Percentiles rank a stretch among this genome's conserved stretches.
phyloP scores from a whole-genome alignment of 768 basidiomycete species.

The Chlorophyllum brunneum region DNA sequence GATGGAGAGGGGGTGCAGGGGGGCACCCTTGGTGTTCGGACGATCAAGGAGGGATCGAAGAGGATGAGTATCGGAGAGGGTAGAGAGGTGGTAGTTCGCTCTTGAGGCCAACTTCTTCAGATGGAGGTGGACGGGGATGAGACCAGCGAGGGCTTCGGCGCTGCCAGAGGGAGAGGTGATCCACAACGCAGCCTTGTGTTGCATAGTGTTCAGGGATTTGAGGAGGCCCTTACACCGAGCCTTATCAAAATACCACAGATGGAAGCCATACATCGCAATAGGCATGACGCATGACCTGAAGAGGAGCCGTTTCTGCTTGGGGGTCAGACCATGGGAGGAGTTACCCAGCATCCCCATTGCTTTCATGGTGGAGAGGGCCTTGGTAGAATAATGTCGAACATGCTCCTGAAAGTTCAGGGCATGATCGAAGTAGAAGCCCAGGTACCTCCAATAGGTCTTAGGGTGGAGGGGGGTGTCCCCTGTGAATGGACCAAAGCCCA shows the following conservation, averaged over 20 bases:
- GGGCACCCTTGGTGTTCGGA: too few relatives aligned
- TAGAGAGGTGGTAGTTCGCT: too few relatives aligned
- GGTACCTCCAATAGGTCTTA: conserved; percentile 3
- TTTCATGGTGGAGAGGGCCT: neutral
- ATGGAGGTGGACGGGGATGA: too few relatives aligned
- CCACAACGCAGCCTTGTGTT: too few relatives aligned
- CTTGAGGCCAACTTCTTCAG: too few relatives aligned
- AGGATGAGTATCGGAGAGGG: too few relatives aligned
- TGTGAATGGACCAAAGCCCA: neutral
- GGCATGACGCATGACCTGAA: neutral
- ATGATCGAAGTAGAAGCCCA: neutral
- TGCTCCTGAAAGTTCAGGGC: neutral
- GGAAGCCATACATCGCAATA: neutral
- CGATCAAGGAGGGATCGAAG: too few relatives aligned
- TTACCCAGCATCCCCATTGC: neutral
- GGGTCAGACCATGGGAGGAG: neutral
- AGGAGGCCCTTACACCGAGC: neutral
- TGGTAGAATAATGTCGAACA: neutral
- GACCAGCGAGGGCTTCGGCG: too few relatives aligned
- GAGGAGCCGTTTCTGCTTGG: neutral
- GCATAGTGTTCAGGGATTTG: too few relatives aligned
- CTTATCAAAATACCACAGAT: neutral
- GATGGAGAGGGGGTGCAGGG: too few relatives aligned
- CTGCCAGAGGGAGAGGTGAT: too few relatives aligned
- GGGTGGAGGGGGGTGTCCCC: neutral